phyloP scores from a whole-genome alignment of 352 stramenopile species.

The Phytophthora sansomeana region DNA sequence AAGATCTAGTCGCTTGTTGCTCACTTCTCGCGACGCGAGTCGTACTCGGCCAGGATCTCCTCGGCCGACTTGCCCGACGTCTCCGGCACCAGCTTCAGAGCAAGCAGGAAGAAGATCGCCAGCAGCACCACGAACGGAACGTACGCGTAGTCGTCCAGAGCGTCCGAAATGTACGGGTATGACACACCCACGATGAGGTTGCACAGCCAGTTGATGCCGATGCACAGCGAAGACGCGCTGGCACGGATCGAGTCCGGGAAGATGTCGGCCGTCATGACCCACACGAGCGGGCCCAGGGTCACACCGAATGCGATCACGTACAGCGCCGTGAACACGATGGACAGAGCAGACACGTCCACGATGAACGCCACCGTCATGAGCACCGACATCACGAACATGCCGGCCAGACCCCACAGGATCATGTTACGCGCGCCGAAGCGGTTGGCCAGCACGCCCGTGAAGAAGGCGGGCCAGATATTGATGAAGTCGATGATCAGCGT shows the following conservation, averaged over 20 bases:
- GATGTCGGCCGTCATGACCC: conserved; percentile 37
- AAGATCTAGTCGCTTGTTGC: background rate
- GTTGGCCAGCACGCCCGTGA: background rate
- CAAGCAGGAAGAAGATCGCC: conserved; percentile 52
- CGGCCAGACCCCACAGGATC: conserved; percentile 30
- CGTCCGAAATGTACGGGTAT: conserved; percentile 64
- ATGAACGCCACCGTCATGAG: conserved; percentile 16
- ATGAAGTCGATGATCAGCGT: too few species aligned
- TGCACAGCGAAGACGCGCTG: conserved; percentile 38
- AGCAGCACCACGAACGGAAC: conserved; percentile 58
- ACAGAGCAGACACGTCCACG: too few species aligned
- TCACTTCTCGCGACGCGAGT: conserved; percentile 38
- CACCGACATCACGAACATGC: conserved; percentile 42
- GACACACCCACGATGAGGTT: conserved; percentile 66
- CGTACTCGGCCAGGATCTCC: conserved; percentile 57
- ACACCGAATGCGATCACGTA: too few species aligned
- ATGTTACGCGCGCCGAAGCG: conserved; percentile 24
- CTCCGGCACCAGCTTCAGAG: conserved; percentile 61
- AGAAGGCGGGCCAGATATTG: too few species aligned
- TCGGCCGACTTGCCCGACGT: conserved; percentile 68
- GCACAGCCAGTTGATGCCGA: conserved; percentile 61
- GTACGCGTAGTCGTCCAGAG: conserved; percentile 28
- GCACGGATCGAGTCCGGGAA: conserved; percentile 36
- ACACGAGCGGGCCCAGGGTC: conserved; percentile 25
- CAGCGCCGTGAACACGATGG: too few species aligned